A percentile compares a stretch with the other conserved stretches of the same genome.
Conservation (phyloP, 768 basidiomycete genomes). For the Cubamyces sp. region DNA sequence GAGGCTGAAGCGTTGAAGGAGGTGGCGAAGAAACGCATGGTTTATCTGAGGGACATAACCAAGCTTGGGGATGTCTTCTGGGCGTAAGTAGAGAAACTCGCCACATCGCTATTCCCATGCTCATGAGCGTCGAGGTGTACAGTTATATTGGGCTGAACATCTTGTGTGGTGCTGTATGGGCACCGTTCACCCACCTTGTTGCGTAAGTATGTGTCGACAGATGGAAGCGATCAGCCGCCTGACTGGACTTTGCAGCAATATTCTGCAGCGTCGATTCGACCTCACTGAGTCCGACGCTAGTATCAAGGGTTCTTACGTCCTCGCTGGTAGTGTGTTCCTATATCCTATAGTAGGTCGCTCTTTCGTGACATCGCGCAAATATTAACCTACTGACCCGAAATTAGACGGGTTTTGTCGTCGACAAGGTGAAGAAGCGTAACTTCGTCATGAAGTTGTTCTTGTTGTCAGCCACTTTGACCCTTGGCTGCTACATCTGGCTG, state of each 20-base stretch:
- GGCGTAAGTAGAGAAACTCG: conserved; percentile 52
- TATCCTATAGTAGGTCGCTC: conserved; percentile 63
- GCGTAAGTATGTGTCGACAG: conserved; percentile 49
- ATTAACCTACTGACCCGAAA: not conserved
- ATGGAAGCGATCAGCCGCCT: not conserved
- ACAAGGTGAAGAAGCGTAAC: conserved; percentile 57
- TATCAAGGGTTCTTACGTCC: conserved; percentile 68
- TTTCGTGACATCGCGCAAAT: not conserved
- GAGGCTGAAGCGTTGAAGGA: conserved; percentile 66
- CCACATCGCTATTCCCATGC: not conserved
- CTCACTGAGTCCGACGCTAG: conserved; percentile 65
- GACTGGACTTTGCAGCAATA: conserved; percentile 50
- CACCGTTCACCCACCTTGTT: conserved; percentile 76
- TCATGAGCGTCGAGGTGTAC: conserved; percentile 5
- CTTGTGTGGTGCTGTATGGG: conserved; percentile 77
- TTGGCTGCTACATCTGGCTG: conserved; percentile 69
- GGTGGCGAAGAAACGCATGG: conserved; percentile 67
- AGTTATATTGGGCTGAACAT: conserved; percentile 80
- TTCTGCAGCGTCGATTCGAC: conserved; percentile 69
- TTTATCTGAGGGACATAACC: conserved; percentile 61
- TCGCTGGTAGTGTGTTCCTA: conserved; percentile 68
- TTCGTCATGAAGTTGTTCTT: conserved; percentile 62
- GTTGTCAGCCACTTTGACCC: conserved; percentile 61
- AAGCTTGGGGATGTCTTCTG: conserved; percentile 78
- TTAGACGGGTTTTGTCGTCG: conserved; percentile 70